Conservation (phyloP, 768 basidiomycete genomes). For the Thelephora ganbajun region DNA sequence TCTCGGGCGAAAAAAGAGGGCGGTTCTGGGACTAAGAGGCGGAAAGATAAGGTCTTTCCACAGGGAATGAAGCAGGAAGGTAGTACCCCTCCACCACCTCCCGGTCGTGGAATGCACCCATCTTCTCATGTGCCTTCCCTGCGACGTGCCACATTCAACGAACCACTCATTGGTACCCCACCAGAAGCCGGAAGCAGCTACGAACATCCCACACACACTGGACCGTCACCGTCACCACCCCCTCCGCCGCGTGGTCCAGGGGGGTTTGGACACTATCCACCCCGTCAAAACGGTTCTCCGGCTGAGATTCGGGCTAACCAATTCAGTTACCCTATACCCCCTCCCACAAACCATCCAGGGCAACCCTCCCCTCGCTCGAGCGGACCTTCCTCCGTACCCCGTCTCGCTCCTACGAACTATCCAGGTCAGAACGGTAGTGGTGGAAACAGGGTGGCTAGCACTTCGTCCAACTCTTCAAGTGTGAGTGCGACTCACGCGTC, state of each 20-base stretch:
- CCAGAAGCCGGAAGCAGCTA: background rate
- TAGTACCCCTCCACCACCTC: too few relatives aligned
- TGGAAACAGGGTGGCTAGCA: background rate
- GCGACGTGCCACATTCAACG: too few relatives aligned
- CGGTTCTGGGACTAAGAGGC: constrained; percentile 30
- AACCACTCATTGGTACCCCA: too few relatives aligned
- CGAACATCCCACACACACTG: background rate
- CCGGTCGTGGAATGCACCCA: too few relatives aligned
- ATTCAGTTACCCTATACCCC: background rate
- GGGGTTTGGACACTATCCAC: background rate
- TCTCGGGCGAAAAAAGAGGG: constrained; percentile 85
- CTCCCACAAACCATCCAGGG: background rate
- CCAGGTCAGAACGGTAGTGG: background rate
- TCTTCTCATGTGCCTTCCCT: too few relatives aligned
- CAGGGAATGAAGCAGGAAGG: background rate
- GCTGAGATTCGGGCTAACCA: background rate
- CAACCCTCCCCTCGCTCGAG: background rate
- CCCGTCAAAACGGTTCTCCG: background rate
- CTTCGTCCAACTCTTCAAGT: background rate
- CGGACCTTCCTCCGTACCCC: background rate
- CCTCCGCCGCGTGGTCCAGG: background rate
- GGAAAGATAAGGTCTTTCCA: constrained; percentile 11
- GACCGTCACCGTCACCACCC: background rate
- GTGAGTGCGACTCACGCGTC: background rate
- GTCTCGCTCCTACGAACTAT: background rate